A percentile compares a stretch with the other conserved stretches of the same genome.
Conservation (phyloP, 768 basidiomycete species). For the Mycena chlorophos region DNA sequence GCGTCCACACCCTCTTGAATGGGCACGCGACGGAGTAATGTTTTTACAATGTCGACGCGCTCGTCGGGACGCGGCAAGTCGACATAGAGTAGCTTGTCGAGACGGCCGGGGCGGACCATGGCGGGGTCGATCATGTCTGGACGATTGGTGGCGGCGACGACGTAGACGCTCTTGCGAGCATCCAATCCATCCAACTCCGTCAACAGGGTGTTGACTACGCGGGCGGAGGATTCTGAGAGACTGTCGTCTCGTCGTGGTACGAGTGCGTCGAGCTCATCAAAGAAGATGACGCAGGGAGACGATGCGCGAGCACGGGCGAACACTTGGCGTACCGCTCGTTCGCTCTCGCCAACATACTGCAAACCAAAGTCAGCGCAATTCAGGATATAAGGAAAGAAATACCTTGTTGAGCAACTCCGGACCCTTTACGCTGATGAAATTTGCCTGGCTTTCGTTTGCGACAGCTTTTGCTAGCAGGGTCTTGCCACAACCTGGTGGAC, state of each 20-base stretch:
- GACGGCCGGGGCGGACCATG: constrained; percentile 93
- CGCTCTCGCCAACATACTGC: constrained; percentile 97
- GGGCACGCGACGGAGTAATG: constrained; percentile 72
- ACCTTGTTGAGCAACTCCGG: constrained; percentile 97
- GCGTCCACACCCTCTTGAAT: constrained; percentile 39
- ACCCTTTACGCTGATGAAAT: constrained; percentile 97
- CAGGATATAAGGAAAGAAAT: constrained; percentile 20
- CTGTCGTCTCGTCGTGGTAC: constrained; percentile 89
- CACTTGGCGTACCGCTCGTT: constrained; percentile 90
- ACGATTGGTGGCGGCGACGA: constrained; percentile 92
- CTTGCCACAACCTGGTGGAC: constrained; percentile 97
- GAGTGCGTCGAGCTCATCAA: constrained; percentile 91
- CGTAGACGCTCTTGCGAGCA: constrained; percentile 82
- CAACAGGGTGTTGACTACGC: constrained; percentile 91
- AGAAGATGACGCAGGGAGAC: constrained; percentile 92
- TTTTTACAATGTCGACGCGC: constrained; percentile 81
- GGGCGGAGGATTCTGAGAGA: constrained; percentile 89
- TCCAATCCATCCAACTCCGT: constrained; percentile 94
- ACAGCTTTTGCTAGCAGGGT: constrained; percentile 98
- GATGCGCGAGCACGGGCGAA: constrained; percentile 93
- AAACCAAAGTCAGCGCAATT: background rate
- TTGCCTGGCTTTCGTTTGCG: constrained; percentile 92
- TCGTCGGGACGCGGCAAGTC: constrained; percentile 76
- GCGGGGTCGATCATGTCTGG: constrained; percentile 98
- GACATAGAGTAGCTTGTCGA: constrained; percentile 93